These are phyloP conservation scores for Amniculicola lignicola DNA, from an alignment of 495 filamentous ascomycete genomes.

Conservation along the genomic window DNA sequence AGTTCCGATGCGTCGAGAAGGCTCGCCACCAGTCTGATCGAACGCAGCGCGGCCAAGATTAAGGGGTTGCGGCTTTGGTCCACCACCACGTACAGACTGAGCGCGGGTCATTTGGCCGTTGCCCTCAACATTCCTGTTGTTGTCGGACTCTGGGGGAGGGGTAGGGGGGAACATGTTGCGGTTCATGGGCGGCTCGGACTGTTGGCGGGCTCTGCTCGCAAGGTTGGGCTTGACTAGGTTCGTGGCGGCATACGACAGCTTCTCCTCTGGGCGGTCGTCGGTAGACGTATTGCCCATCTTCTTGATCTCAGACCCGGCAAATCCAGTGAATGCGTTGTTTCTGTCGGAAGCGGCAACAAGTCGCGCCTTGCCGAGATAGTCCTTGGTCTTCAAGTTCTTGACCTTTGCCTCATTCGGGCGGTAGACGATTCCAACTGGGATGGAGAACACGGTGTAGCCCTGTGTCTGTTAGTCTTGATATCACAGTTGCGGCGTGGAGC, in stretches of 20 bases:
- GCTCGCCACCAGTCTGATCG: slow-evolving; percentile 33
- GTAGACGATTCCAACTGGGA: slow-evolving; percentile 92
- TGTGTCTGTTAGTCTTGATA: slow-evolving; percentile 38
- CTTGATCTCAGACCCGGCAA: slow-evolving; percentile 71
- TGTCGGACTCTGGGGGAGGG: slow-evolving; percentile 84
- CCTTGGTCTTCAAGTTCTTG: slow-evolving; percentile 93
- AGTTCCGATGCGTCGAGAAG: slow-evolving; percentile 36
- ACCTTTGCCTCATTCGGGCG: slow-evolving; percentile 96
- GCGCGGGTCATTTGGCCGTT: slow-evolving; percentile 30
- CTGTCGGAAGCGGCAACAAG: slow-evolving; percentile 89
- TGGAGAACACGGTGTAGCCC: slow-evolving; percentile 99
- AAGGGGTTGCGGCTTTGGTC: slow-evolving; percentile 39
- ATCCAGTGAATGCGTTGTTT: slow-evolving; percentile 70
- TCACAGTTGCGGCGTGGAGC: neutral
- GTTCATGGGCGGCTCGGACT: slow-evolving; percentile 78
- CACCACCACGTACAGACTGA: slow-evolving; percentile 37
- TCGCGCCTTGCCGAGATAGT: slow-evolving; percentile 92
- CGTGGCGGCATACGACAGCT: slow-evolving; percentile 82
- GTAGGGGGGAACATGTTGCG: slow-evolving; percentile 94
- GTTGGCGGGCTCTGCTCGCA: slow-evolving; percentile 69
- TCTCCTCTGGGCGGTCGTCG: slow-evolving; percentile 74
- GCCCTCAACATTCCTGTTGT: slow-evolving; percentile 34
- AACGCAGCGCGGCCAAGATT: slow-evolving; percentile 44
- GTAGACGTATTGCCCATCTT: slow-evolving; percentile 49
- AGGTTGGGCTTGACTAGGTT: slow-evolving; percentile 86